Evolutionary conservation across 2,329 filamentous ascomycete genomes (phyloP), one percentile per base, ranked within the genome.

Genomic region (Stemphylium vesicarium): DNA sequence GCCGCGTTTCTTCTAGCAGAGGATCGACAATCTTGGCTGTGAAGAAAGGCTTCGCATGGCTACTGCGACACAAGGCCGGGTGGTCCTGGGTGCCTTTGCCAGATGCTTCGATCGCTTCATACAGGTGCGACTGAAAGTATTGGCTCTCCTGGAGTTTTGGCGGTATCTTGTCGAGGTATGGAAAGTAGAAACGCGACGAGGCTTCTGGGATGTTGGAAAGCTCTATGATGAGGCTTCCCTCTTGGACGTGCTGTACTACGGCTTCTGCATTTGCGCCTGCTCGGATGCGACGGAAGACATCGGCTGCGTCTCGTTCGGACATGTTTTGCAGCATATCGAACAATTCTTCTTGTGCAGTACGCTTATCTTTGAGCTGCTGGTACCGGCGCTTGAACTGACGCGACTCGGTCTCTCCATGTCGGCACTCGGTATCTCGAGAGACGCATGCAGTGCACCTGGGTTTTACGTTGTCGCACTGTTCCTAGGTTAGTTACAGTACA

Each of bases 21-120:
- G 59, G 54, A 39, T 66, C 62, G 16, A 63, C 42, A 22, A 66
- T 35, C 44, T 54, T 52, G 36, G 65, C 65, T 41, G 64, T 48
- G 32, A 56, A 53, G 16, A 53, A 59, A 11, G 64, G 52, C 18
- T 54, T 66, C 41, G 52, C 20, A 47, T 68, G 64, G n/a, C 44
- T 47, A 29, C 51, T 58, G 15, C 39, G 32, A 20, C 44, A 35
- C 7, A 33, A 12, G 37, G 35, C 15, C 11, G 41, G 2, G 16
- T 20, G 16, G 3, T 29, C 24, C 11, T 42, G 16, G 7, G 9
- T 18, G 7, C 33, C 22, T 15, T 36, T 10, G 12, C 44, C 22
- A 11, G 33, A 11, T 18, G 47, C 20, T 15, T 52, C 20, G 48
- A 50, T 35, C 35, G 43, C 53, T 50, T 57, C 51, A 22, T 52